Evolutionary conservation across 2,329 filamentous ascomycete genomes (phyloP).

Genomic region (Cladophialophora chaetospira): DNA sequence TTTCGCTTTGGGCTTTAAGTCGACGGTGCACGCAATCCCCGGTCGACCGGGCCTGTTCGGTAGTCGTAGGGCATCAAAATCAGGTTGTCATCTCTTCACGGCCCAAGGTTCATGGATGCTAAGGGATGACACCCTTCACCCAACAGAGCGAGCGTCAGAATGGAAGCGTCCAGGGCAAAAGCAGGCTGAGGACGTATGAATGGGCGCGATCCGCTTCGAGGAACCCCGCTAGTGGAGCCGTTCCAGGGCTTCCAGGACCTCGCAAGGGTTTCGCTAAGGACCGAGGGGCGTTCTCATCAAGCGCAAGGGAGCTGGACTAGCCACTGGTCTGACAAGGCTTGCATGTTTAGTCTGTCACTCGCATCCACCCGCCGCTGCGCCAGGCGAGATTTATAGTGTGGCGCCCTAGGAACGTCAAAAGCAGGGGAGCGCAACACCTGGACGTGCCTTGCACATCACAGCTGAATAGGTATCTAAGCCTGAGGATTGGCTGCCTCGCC

Average conservation of each 20-base stretch:
- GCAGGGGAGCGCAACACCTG: conserved; percentile 8
- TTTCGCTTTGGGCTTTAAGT: conserved; percentile 13
- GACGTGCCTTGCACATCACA: conserved; percentile 3
- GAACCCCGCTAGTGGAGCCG: conserved; percentile 15
- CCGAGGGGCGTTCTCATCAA: conserved; percentile 9
- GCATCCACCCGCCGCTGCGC: conserved; percentile 25
- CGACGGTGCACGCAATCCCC: conserved; percentile 2
- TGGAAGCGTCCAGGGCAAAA: conserved; percentile 13
- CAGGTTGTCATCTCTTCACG: conserved; percentile 17
- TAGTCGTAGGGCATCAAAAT: not conserved
- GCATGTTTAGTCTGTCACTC: conserved; percentile 17
- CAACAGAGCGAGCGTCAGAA: too few species aligned
- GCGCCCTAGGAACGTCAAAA: conserved; percentile 18
- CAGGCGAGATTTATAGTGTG: conserved; percentile 33
- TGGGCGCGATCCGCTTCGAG: conserved; percentile 14
- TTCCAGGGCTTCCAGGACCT: conserved; percentile 1
- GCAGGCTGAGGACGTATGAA: conserved; percentile 18
- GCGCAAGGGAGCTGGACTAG: conserved; percentile 19
- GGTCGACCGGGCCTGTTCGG: conserved; percentile 3
- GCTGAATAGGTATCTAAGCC: not conserved
- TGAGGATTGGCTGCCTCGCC: conserved; percentile 19
- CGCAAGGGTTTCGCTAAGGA: conserved; percentile 16
- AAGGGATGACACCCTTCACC: conserved; percentile 16
- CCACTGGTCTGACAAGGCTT: conserved; percentile 30
- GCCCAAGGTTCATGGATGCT: conserved; percentile 26